Conservation (phyloP, 441 rosid species). For the Jatropha podagrica region DNA sequence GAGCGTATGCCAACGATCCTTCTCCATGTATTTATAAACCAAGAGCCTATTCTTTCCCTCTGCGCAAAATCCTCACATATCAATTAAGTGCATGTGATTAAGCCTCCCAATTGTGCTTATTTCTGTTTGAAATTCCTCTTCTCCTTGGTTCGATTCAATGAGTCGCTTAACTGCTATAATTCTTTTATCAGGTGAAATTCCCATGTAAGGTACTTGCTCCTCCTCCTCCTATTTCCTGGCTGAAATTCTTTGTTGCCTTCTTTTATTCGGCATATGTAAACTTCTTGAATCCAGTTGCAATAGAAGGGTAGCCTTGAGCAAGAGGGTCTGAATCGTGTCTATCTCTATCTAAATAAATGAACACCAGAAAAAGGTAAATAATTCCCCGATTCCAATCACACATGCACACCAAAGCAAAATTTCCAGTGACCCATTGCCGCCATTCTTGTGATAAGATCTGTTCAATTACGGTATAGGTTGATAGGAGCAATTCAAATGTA, state of each 20-base stretch:
- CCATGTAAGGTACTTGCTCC: not conserved
- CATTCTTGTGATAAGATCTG: not conserved
- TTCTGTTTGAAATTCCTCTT: constrained; percentile 35
- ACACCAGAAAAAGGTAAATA: not conserved
- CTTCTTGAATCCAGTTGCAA: not conserved
- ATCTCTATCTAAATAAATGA: not conserved
- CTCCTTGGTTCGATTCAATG: constrained; percentile 20
- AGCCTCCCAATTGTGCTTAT: constrained; percentile 33
- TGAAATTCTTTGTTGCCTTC: not conserved
- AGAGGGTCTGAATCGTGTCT: not conserved
- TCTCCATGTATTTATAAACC: constrained; percentile 27
- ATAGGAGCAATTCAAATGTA: not conserved
- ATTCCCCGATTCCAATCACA: not conserved
- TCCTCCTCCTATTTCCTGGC: not conserved
- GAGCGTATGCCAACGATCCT: constrained; percentile 31
- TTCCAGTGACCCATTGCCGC: not conserved
- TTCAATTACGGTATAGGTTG: not conserved
- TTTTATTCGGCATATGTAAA: not conserved
- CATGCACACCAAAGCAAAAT: not conserved
- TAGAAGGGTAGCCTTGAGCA: not conserved
- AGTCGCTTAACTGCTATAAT: not conserved
- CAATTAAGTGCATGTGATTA: constrained; percentile 40
- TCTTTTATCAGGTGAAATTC: not conserved
- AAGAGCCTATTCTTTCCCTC: constrained; percentile 21
- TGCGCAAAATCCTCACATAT: constrained; percentile 39